phyloP scores from a whole-genome alignment of 2,329 filamentous ascomycete species.

The Dothideomycetes sp. region DNA sequence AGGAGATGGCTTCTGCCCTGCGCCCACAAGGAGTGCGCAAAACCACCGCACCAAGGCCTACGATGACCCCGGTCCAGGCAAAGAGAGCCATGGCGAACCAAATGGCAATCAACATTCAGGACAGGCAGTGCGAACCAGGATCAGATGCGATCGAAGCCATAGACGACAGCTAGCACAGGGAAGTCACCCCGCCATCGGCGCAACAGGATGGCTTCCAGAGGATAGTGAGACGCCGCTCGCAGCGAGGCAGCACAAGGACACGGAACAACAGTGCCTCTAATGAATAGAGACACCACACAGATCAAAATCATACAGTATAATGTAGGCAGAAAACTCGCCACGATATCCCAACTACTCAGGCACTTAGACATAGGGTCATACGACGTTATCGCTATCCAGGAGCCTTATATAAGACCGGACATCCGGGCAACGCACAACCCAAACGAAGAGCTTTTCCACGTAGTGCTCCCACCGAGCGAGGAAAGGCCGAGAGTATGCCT shows the following conservation, averaged over 20 bases:
- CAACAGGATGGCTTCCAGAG: too few species aligned
- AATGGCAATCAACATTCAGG: too few species aligned
- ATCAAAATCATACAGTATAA: constrained; percentile 2
- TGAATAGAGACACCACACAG: constrained; percentile 3
- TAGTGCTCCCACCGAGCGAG: neutral
- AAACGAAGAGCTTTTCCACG: neutral
- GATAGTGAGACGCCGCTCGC: too few species aligned
- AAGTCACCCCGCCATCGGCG: too few species aligned
- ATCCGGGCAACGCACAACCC: neutral
- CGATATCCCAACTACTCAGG: neutral
- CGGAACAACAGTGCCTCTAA: neutral
- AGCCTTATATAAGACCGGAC: neutral
- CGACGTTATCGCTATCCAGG: too few species aligned
- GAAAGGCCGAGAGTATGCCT: neutral
- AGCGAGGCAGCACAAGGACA: neutral
- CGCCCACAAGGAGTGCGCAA: too few species aligned
- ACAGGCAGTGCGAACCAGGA: neutral
- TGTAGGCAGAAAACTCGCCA: neutral
- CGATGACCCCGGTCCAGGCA: neutral
- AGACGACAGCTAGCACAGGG: too few species aligned
- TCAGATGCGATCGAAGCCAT: too few species aligned
- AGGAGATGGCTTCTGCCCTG: too few species aligned
- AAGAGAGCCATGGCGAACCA: neutral
- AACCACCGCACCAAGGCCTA: too few species aligned
- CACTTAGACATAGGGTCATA: neutral